These are phyloP conservation scores for Trypanosoma grayi DNA, from an alignment of 208 protist genomes.

Conservation along the genomic window DNA sequence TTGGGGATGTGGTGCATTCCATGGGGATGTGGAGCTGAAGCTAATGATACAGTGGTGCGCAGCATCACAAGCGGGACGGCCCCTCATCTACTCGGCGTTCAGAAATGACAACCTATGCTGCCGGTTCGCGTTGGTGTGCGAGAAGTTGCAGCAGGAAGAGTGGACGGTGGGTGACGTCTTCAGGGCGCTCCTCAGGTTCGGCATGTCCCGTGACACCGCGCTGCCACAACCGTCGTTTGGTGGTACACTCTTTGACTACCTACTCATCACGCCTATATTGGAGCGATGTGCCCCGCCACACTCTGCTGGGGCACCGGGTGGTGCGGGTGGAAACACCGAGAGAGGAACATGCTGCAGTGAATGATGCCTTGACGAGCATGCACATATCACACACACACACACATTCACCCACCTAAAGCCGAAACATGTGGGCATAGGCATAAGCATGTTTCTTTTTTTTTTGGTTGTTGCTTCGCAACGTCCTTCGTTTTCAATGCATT, in stretches of 20 bases:
- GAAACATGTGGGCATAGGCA: neutral
- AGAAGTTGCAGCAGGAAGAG: conserved; percentile 25
- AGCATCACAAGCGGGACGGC: conserved; percentile 44
- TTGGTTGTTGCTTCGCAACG: too few relatives aligned
- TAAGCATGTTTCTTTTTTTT: conserved; percentile 1
- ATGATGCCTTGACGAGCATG: too few relatives aligned
- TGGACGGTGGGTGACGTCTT: conserved; percentile 53
- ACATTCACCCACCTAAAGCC: neutral
- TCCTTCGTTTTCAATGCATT: too few relatives aligned
- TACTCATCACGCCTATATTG: conserved; percentile 3
- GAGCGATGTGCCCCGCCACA: neutral
- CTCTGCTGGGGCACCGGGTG: neutral
- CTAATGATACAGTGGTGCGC: conserved; percentile 84
- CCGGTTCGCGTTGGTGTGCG: conserved; percentile 23
- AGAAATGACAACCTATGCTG: conserved; percentile 23
- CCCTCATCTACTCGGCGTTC: conserved; percentile 58
- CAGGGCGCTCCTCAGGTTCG: conserved; percentile 20
- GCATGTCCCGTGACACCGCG: neutral
- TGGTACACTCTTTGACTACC: conserved; percentile 13
- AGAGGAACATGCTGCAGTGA: too few relatives aligned
- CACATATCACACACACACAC: too few relatives aligned
- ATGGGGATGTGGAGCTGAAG: conserved; percentile 82
- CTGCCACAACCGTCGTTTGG: neutral
- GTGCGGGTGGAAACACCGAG: too few relatives aligned
- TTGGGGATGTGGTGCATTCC: conserved; percentile 92